These are phyloP conservation scores for Populus hybrid DNA, from an alignment of 441 rosid species.

Conservation along the genomic window DNA sequence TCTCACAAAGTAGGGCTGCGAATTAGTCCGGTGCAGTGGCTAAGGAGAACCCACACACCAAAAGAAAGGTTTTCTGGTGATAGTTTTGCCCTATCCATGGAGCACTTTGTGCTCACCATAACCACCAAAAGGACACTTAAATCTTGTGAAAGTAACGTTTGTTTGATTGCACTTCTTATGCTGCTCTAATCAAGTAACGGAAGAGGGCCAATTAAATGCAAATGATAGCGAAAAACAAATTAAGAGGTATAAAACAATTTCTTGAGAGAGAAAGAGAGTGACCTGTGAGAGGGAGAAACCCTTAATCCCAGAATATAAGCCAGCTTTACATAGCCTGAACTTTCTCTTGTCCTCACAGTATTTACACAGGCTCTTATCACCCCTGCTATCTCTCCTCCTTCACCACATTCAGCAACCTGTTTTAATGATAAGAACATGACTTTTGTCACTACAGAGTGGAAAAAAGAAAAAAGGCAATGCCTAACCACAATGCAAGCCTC, in stretches of 20 bases:
- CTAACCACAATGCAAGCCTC: not conserved
- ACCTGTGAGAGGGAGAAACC: conserved; percentile 68
- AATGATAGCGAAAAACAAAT: not conserved
- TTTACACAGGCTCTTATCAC: conserved; percentile 69
- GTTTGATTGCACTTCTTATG: not conserved
- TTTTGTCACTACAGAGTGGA: not conserved
- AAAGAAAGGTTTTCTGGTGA: not conserved
- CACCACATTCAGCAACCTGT: conserved; percentile 71
- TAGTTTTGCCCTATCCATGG: not conserved
- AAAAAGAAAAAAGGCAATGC: not conserved
- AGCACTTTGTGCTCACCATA: not conserved
- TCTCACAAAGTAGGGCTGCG: not conserved
- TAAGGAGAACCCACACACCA: too few relatives aligned
- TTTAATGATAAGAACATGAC: not conserved
- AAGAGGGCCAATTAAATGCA: not conserved
- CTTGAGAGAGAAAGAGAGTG: not conserved
- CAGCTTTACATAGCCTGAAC: conserved; percentile 37
- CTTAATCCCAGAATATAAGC: conserved; percentile 69
- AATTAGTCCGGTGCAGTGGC: not conserved
- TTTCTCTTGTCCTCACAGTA: conserved; percentile 45
- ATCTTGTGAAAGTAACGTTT: not conserved
- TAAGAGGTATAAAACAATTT: not conserved
- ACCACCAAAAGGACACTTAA: not conserved
- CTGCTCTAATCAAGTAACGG: not conserved
- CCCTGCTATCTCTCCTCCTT: conserved; percentile 55